These are phyloP conservation scores for Saraca asoca DNA, from an alignment of 331 rosid species.

Conservation along the genomic window DNA sequence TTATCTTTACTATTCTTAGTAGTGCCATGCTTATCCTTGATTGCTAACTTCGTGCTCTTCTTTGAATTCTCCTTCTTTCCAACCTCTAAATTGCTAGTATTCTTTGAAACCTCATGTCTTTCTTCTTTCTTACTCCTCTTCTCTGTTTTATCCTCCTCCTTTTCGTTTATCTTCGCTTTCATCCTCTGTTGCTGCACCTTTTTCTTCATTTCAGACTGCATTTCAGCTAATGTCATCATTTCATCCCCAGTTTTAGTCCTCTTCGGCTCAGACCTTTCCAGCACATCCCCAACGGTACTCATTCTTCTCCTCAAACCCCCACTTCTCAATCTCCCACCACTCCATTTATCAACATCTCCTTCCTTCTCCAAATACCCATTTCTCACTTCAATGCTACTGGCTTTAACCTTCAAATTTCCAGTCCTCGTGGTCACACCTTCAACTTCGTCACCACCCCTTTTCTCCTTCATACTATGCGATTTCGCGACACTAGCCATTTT, in stretches of 20 bases:
- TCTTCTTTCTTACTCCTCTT: conserved; percentile 31
- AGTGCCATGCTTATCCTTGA: conserved; percentile 36
- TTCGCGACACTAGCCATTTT: conserved; percentile 27
- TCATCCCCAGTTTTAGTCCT: conserved; percentile 55
- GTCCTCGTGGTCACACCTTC: conserved; percentile 7
- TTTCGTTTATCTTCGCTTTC: conserved; percentile 40
- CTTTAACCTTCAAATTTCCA: conserved; percentile 26
- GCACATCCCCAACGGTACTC: conserved; percentile 65
- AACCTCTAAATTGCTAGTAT: conserved; percentile 24
- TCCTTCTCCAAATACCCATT: conserved; percentile 33
- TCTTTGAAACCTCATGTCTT: conserved; percentile 29
- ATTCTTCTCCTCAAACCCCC: conserved; percentile 58
- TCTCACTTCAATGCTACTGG: conserved; percentile 28
- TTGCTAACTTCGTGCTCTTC: conserved; percentile 34
- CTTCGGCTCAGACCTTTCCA: conserved; percentile 62
- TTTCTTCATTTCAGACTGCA: conserved; percentile 56
- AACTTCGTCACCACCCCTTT: conserved; percentile 15
- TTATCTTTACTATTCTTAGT: conserved; percentile 30
- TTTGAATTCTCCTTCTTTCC: conserved; percentile 21
- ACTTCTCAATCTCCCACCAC: conserved; percentile 36
- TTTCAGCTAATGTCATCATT: conserved; percentile 81
- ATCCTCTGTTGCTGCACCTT: conserved; percentile 46
- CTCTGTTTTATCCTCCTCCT: conserved; percentile 35
- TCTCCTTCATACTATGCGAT: conserved; percentile 23
- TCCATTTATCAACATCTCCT: conserved; percentile 27